A percentile compares a stretch with the other conserved stretches of the same genome.
Evolutionary conservation across 1,284 basidiomycete species (phyloP).

Genomic region (Rhodotorula sp.): DNA sequence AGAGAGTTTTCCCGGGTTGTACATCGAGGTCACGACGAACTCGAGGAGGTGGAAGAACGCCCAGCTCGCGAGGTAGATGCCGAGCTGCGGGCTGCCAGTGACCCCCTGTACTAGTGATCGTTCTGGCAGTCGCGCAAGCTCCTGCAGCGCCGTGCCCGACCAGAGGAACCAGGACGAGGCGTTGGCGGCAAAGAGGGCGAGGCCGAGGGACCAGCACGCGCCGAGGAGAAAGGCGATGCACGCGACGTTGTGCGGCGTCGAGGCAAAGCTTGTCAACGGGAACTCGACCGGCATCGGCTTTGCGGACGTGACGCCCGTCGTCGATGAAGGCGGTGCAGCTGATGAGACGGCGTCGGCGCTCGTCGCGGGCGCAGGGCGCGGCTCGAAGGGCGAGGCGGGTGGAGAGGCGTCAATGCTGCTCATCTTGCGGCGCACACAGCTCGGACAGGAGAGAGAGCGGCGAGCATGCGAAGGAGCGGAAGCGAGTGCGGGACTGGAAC

Average conservation of each 20-base stretch:
- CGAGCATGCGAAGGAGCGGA: neutral
- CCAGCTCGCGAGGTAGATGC: constrained; percentile 78
- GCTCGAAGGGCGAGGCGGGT: constrained; percentile 23
- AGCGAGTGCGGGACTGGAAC: too few relatives aligned
- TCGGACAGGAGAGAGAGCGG: neutral
- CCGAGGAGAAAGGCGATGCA: constrained; percentile 45
- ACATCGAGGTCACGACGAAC: constrained; percentile 91
- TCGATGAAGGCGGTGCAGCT: neutral
- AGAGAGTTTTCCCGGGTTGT: constrained; percentile 88
- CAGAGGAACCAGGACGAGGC: constrained; percentile 25
- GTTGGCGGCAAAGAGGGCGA: constrained; percentile 23
- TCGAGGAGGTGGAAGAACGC: constrained; percentile 89
- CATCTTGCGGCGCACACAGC: neutral
- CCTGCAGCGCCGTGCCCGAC: neutral
- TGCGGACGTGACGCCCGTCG: neutral
- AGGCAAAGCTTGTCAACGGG: constrained; percentile 44
- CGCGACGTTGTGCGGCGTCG: constrained; percentile 45
- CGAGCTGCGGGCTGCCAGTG: constrained; percentile 66
- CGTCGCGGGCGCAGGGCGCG: constrained; percentile 11
- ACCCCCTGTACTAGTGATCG: constrained; percentile 10
- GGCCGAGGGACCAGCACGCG: constrained; percentile 37
- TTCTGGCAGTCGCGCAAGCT: neutral
- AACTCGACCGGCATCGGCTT: constrained; percentile 30
- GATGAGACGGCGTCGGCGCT: neutral
- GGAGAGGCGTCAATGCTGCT: neutral